Evolutionary conservation across 1,284 basidiomycete species (phyloP).

Genomic region (Taiwanofungus camphoratus): DNA sequence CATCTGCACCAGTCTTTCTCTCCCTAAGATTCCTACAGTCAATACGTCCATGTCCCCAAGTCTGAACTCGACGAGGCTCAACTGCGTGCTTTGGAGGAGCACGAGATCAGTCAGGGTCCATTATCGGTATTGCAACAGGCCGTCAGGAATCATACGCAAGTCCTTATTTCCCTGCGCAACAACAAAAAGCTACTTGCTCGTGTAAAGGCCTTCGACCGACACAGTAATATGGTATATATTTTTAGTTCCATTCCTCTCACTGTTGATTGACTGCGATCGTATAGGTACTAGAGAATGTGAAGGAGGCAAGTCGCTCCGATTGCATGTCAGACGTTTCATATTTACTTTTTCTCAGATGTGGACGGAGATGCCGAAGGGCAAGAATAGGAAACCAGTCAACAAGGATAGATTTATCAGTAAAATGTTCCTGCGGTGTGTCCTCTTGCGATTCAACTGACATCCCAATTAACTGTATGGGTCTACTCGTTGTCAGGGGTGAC

Average conservation of each 20-base stretch:
- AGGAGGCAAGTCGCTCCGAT: conserved; percentile 55
- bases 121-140: conserved; percentile 97
- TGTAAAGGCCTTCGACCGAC: conserved; percentile 98
- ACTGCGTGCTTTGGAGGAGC: conserved; percentile 92
- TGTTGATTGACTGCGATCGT: conserved; percentile 4
- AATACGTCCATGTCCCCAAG: conserved; percentile 95
- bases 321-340: not conserved
- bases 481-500: conserved; percentile 62
- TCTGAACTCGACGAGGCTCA: conserved; percentile 98
- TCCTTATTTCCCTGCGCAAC: conserved; percentile 95
- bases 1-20: not conserved
- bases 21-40: conserved; percentile 44
- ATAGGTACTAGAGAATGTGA: conserved; percentile 93
- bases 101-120: conserved; percentile 95
- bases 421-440: conserved; percentile 80
- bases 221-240: conserved; percentile 90
- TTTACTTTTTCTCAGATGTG: conserved; percentile 71
- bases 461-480: too few relatives aligned
- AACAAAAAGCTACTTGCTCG: conserved; percentile 98
- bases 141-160: conserved; percentile 96
- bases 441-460: conserved; percentile 1
- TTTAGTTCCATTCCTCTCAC: conserved; percentile 1
- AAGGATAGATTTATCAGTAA: conserved; percentile 99
- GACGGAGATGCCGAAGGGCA: conserved; percentile 97
- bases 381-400: conserved; percentile 98